Evolutionary conservation across 176 grass and related monocot species (phyloP).

Genomic region (Musa itinerans): DNA sequence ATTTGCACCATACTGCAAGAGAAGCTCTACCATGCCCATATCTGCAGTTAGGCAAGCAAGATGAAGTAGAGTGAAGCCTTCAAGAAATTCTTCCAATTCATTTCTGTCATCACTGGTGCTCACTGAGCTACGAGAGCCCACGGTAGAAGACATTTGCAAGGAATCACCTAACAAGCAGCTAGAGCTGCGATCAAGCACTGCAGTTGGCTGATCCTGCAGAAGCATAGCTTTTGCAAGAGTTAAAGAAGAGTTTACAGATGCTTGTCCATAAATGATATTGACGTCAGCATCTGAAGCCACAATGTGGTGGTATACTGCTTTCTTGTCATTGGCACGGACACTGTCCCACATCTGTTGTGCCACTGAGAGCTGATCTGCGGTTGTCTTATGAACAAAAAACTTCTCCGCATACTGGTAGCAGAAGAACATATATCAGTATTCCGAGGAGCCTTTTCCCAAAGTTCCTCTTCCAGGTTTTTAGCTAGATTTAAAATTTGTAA

Average conservation of each 20-base stretch:
- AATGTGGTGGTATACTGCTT: constrained; percentile 60
- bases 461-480: neutral
- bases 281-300: constrained; percentile 62
- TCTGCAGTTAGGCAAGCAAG: constrained; percentile 68
- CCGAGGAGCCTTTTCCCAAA: too few species aligned
- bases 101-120: constrained; percentile 38
- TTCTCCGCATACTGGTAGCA: constrained; percentile 83
- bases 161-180: constrained; percentile 26
- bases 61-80: constrained; percentile 80
- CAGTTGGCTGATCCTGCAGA: constrained; percentile 60
- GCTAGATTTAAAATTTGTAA: neutral
- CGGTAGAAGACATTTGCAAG: constrained; percentile 26
- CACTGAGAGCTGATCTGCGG: constrained; percentile 41
- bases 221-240: constrained; percentile 80
- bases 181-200: constrained; percentile 34
- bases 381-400: constrained; percentile 46
- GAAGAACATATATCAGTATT: too few species aligned
- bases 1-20: constrained; percentile 85
- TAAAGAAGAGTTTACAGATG: constrained; percentile 38
- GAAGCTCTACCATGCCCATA: constrained; percentile 86
- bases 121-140: constrained; percentile 30
- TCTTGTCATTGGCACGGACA: constrained; percentile 66
- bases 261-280: constrained; percentile 47
- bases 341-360: constrained; percentile 75
- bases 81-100: constrained; percentile 30